Base-by-base conservation (phyloP, 1,139 yeast species). In the Debaryomyces sp. region DNA sequence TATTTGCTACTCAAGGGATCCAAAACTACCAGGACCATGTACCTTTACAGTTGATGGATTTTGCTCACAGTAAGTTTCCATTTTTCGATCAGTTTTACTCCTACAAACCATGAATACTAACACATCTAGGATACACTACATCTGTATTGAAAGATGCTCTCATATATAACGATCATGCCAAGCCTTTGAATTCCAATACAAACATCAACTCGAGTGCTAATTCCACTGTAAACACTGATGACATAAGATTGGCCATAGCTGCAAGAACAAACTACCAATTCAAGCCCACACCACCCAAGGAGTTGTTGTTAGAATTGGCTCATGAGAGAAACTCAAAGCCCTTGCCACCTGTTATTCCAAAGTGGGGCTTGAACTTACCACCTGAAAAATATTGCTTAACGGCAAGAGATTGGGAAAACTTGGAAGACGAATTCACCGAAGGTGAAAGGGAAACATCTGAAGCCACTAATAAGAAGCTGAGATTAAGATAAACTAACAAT, bases 301-400 rank as follows among this genome's bases (percentile, higher is more conserved):
- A 94, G 64, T 75, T 94, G 58, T 70, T 94, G 55, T 73, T 94
- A 64, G 97, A 94, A 66, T 74, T 94, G 59, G 99, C 99, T 0
- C 88, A 86, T 33, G 99, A 95, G 63, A 77, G 97, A 57, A 94
- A 94, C 66, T 85, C 90, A 57, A 85, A 89, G 63, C 86, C 96
- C 0, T 75, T 94, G 50, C 99, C 99, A 5, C 90, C 95, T 7
- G 94, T 94, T 27, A 85, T 91, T 66, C 95, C 96, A 24, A 83
- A 87, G 48, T 92, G 94, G 87, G 99, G 99, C 21, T 78, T 94
- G 48, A 82, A 97, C 54, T 75, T 95, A 49, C 99, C 99, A 4
- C 99, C 99, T 8, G 99, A 94, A 72, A 94, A 92, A 79, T 92
- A 91, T 71, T 94, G 98, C 68, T 71, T 94, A 49, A 91, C 97